Base-by-base conservation (phyloP, 371 early-diverging fungal species). In the Mortierella sp. region DNA sequence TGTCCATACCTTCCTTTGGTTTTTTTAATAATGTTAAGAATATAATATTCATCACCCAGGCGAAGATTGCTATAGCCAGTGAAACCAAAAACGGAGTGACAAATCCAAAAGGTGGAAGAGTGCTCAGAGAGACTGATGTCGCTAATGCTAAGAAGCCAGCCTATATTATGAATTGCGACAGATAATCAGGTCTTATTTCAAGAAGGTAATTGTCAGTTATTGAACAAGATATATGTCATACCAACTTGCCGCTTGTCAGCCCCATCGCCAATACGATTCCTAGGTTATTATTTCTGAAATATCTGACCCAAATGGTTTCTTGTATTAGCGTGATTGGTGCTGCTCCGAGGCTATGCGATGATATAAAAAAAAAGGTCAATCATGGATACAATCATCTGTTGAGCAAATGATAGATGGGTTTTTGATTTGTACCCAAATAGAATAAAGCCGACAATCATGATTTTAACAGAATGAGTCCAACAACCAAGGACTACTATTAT, bases 251-350 rank as follows among this genome's bases (percentile, higher is more conserved):
- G 29, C 64, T 74, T 23, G 79, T 78, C 58, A 84, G 40, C 5
- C 84, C 84, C 61, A 75, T 37, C n/a, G 84, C 82, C 45, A 82
- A 64, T 28, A 78, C 84, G 5, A 84, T 64, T 3, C 75, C 84
- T 3, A 84, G 65, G 2, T 79, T 64, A 31, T 69, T 68, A 47
- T 82, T 79, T 32, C 70, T 67, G 66, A 84, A 84, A 49, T 82
- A 82, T 61, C 83, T 78, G 2, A 84, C 79, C 75, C 82, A 82
- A 1, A 84, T 84, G 2, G 84, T 84, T 61, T 84, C 84, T 67
- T 84, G 84, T 28, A 84, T 82, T 31, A 84, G 78, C 8, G 83
- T 72, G 28, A 84, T 82, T 22, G 84, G 84, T 17, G 83, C 82
- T 43, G 79, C 78, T 32, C 84, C 84, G 19, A 82, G 64, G n/a